Evolutionary conservation across 352 stramenopile genomes (phyloP).

Genomic region (Blastocystis sp.): DNA sequence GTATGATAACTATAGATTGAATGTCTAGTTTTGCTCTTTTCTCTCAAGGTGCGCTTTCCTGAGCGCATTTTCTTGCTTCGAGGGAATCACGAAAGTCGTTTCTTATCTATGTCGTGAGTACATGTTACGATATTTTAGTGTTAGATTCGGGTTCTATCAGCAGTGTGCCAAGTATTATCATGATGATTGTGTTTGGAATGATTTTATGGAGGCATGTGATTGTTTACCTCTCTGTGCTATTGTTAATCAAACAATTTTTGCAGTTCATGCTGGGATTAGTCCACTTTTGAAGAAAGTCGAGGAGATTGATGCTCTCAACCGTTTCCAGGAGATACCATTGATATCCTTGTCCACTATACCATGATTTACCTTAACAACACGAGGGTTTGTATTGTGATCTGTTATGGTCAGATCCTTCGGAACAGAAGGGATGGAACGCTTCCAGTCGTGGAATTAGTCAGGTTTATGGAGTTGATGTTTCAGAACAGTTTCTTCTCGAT

Average conservation of each 20-base stretch:
- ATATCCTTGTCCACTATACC: constrained; percentile 8
- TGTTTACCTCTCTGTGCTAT: constrained; percentile 90
- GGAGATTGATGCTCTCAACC: constrained; percentile 86
- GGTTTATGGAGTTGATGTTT: constrained; percentile 81
- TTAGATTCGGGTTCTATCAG: constrained; percentile 78
- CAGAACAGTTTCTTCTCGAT: constrained; percentile 82
- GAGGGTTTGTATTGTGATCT: constrained; percentile 93
- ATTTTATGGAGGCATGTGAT: constrained; percentile 91
- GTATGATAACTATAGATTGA: constrained; percentile 30
- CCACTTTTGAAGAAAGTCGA: constrained; percentile 85
- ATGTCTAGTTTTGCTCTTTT: constrained; percentile 79
- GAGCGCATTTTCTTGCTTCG: constrained; percentile 86
- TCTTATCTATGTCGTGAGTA: neutral
- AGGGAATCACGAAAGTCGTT: constrained; percentile 89
- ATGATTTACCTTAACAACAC: constrained; percentile 77
- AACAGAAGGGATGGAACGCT: constrained; percentile 85
- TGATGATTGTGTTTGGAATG: constrained; percentile 88
- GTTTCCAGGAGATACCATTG: constrained; percentile 82
- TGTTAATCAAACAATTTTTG: constrained; percentile 90
- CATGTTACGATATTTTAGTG: neutral
- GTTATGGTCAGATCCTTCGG: constrained; percentile 94
- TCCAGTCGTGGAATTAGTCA: constrained; percentile 81
- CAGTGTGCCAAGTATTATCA: constrained; percentile 82
- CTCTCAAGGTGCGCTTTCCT: constrained; percentile 82
- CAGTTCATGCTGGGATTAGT: constrained; percentile 81